Evolutionary conservation across 306 rosid species (phyloP), one percentile per base, ranked within the genome.

Genomic region (Abrus pulchellus): DNA sequence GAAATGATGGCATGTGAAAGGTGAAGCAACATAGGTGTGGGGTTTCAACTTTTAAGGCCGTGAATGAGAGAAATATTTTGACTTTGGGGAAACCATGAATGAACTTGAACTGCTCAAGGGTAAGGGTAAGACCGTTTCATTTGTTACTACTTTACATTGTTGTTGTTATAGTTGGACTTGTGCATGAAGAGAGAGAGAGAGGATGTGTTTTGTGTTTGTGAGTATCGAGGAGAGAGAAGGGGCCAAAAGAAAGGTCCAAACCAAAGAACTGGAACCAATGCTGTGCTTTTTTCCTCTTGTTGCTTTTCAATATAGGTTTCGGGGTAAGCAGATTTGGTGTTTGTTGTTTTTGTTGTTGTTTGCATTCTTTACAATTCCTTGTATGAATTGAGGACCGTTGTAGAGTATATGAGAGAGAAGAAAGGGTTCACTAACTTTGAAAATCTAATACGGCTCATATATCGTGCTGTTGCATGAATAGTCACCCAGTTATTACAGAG

Each of bases 161-260:
- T 77, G 75, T 70, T 82, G 68, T 63, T 78, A 61, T 79, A 12
- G 84, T 79, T 83, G 86, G 86, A 70, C 12, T 76, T 78, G 30
- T 13, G 74, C 67, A 68, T n/a, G 67, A 2, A 68, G 72, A 67
- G 78, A 59, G 76, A 68, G 80, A 14, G 55, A n/a, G 52, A 20
- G 20, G 20, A 20, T 20, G 20, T 20, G 20, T 20, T 20, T 20
- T 20, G 20, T 20, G 32, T 29, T 64, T 48, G 85, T 33, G 86
- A 87, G 93, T 63, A 94, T 93, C 97, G 83, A 85, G 64, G 79
- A 68, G 83, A 68, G 81, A 81, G 83, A 89, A 88, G 77, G 62
- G 68, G 93, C 92, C 99, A 95, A 95, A 61, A 84, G 91, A 89
- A 93, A 82, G 82, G 77, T 89, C 99, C 96, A 90, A 91, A 83